Conservation (phyloP, 805 yeast genomes). For the Zygosaccharomyces rouxii region DNA sequence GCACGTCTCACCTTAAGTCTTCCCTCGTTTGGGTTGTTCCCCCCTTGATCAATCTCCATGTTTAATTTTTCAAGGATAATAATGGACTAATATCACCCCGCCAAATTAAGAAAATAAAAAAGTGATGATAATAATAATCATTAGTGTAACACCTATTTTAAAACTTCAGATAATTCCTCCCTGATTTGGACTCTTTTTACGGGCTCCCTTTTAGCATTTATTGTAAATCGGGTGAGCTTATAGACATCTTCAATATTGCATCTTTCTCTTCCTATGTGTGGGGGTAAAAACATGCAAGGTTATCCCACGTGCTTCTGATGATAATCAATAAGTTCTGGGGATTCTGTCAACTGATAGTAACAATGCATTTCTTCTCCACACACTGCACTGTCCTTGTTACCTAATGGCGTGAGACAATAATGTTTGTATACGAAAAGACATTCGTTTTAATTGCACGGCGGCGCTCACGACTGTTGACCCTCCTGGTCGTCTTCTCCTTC, state of each 20-base stretch:
- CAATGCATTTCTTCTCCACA: neutral
- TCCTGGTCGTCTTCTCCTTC: conserved; percentile 1
- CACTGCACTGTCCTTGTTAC: neutral
- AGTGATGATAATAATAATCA: neutral
- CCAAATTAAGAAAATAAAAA: neutral
- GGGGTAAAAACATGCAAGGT: neutral
- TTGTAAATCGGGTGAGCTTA: neutral
- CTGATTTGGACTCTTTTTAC: neutral
- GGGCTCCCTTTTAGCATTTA: neutral
- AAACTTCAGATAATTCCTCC: neutral
- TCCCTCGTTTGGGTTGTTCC: neutral
- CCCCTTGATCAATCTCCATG: neutral
- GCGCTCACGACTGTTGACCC: neutral
- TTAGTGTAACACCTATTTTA: neutral
- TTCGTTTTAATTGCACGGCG: too few relatives aligned
- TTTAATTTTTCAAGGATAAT: neutral
- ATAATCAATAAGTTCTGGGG: neutral
- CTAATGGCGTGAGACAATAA: neutral
- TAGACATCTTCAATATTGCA: too few relatives aligned
- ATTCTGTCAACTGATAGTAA: neutral
- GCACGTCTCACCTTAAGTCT: neutral
- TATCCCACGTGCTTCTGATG: neutral
- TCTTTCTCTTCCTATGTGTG: neutral
- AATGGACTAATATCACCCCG: neutral
- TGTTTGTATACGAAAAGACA: neutral